Conservation (phyloP, 163 green algal species). For the Scenedesmus sp. region DNA sequence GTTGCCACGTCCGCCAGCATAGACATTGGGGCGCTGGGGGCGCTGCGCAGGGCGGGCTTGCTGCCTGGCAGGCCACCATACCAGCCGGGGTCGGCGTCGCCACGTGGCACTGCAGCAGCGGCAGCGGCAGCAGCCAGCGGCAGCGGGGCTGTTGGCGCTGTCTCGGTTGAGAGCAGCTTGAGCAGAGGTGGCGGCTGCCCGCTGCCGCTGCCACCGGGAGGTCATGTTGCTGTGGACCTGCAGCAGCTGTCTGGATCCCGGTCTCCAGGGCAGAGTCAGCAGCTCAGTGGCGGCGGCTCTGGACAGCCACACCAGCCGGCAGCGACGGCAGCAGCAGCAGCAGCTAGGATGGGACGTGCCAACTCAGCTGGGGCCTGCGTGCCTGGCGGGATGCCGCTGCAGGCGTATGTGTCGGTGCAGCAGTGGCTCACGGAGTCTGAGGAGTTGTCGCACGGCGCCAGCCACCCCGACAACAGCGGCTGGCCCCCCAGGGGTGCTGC, state of each 20-base stretch:
- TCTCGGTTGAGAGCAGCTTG: not conserved
- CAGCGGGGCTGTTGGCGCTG: not conserved
- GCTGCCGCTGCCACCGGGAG: not conserved
- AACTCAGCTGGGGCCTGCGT: not conserved
- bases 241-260: conserved; percentile 11
- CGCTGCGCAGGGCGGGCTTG: not conserved
- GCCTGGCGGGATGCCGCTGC: conserved; percentile 28
- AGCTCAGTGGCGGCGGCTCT: not conserved
- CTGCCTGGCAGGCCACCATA: not conserved
- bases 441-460: not conserved
- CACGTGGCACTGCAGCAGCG: conserved; percentile 7
- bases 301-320: not conserved
- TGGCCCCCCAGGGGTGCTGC: not conserved
- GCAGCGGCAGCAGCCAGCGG: conserved; percentile 2
- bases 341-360: not conserved
- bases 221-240: conserved; percentile 36
- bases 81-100: not conserved
- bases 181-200: not conserved
- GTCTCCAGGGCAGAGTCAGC: not conserved
- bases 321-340: not conserved
- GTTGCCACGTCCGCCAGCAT: conserved; percentile 41
- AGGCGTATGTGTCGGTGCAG: conserved; percentile 47
- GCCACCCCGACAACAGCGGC: not conserved
- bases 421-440: conserved; percentile 41
- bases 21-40: conserved; percentile 13